phyloP scores from a whole-genome alignment of 495 filamentous ascomycete species.

The Aspergillus conjunctus region DNA sequence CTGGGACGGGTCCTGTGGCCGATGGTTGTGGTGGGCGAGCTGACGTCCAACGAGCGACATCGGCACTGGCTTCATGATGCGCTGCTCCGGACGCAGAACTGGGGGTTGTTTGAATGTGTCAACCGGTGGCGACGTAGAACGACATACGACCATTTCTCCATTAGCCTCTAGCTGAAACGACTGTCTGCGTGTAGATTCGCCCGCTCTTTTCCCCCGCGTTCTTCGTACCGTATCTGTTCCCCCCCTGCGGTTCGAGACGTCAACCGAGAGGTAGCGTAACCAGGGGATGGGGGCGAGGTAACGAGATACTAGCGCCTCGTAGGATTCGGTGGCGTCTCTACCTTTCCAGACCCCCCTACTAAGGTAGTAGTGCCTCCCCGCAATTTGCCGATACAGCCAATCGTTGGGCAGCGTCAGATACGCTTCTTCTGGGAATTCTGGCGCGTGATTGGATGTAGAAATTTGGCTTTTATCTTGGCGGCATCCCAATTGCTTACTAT shows the following conservation, averaged over 20 bases:
- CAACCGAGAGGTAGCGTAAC: too few relatives aligned
- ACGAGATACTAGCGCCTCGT: too few relatives aligned
- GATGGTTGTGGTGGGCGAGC: neutral
- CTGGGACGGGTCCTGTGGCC: neutral
- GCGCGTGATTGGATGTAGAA: neutral
- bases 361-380: neutral
- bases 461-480: neutral
- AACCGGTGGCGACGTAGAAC: neutral
- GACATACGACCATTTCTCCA: too few relatives aligned
- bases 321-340: too few relatives aligned
- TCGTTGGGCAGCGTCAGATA: neutral
- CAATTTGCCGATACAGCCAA: neutral
- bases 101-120: neutral
- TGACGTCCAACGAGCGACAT: neutral
- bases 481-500: too few relatives aligned
- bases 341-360: too few relatives aligned
- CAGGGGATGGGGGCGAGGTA: too few relatives aligned
- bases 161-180: too few relatives aligned
- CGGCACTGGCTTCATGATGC: neutral
- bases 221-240: too few relatives aligned
- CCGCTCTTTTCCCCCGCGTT: too few relatives aligned
- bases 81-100: neutral
- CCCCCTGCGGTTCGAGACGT: too few relatives aligned
- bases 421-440: neutral
- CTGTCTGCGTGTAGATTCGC: too few relatives aligned